phyloP scores from a whole-genome alignment of 177 flowering plant species.

The Vitis hybrid region DNA sequence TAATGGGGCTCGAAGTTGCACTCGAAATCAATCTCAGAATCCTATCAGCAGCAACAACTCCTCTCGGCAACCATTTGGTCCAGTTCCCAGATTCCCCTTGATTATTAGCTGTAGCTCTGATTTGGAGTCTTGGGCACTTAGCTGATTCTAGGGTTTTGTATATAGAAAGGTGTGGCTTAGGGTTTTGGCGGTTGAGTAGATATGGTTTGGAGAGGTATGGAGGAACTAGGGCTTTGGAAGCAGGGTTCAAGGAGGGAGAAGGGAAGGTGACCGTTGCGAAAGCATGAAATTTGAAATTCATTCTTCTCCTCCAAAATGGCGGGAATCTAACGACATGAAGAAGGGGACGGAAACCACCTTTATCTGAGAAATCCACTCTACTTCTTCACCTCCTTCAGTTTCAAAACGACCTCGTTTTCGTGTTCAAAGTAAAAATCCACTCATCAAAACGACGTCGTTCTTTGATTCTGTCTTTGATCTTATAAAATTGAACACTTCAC shows the following conservation, averaged over 20 bases:
- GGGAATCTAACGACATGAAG: background rate
- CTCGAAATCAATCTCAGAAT: conserved; percentile 62
- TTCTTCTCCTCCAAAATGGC: background rate
- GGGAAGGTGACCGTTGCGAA: conserved; percentile 29
- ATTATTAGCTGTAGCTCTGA: conserved; percentile 25
- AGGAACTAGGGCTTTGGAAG: conserved; percentile 20
- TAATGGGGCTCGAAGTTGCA: conserved; percentile 88
- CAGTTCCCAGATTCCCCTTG: conserved; percentile 35
- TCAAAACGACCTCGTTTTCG: too few species aligned
- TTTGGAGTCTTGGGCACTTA: conserved; percentile 12
- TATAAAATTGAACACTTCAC: too few species aligned
- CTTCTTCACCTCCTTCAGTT: too few species aligned
- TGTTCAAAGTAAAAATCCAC: too few species aligned
- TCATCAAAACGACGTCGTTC: too few species aligned
- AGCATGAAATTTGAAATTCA: conserved; percentile 15
- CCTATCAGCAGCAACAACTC: conserved; percentile 55
- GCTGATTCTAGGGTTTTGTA: conserved; percentile 8
- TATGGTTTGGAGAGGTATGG: conserved; percentile 10
- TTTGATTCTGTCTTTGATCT: too few species aligned
- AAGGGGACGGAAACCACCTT: background rate
- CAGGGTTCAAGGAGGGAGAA: conserved; percentile 8
- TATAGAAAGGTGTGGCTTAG: conserved; percentile 8
- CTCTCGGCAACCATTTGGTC: conserved; percentile 52
- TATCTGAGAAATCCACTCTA: too few species aligned
- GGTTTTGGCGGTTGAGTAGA: conserved; percentile 5